These are phyloP conservation scores for Huntiella moniliformis DNA, from an alignment of 2,329 filamentous ascomycete genomes.

Conservation along the genomic window DNA sequence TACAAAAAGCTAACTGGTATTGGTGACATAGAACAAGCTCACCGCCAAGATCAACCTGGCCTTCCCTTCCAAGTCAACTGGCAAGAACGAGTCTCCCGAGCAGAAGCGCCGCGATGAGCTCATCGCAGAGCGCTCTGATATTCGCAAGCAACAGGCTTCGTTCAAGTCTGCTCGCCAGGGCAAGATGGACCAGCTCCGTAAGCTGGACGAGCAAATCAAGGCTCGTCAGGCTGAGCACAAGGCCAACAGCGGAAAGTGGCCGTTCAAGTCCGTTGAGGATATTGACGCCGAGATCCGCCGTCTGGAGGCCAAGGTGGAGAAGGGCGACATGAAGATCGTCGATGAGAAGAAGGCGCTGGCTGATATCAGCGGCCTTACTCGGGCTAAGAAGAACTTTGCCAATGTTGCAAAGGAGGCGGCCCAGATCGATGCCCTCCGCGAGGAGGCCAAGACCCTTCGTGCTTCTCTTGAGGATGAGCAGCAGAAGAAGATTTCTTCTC, in stretches of 20 bases:
- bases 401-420: slow-evolving; percentile 73
- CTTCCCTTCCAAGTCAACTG: slow-evolving; percentile 52
- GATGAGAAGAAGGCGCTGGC: slow-evolving; percentile 88
- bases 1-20: neutral
- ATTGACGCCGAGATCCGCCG: slow-evolving; percentile 64
- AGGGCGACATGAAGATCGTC: slow-evolving; percentile 82
- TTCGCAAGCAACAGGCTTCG: slow-evolving; percentile 69
- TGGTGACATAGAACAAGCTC: slow-evolving; percentile 50
- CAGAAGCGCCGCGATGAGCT: slow-evolving; percentile 76
- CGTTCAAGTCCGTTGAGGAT: slow-evolving; percentile 76
- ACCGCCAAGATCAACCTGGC: slow-evolving; percentile 77
- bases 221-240: slow-evolving; percentile 75
- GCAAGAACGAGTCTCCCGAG: slow-evolving; percentile 53
- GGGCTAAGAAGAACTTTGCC: slow-evolving; percentile 79
- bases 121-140: slow-evolving; percentile 61
- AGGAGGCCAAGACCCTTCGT: slow-evolving; percentile 73
- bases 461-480: slow-evolving; percentile 84
- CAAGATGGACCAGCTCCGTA: slow-evolving; percentile 80
- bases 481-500: slow-evolving; percentile 68
- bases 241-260: slow-evolving; percentile 57
- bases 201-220: slow-evolving; percentile 75
- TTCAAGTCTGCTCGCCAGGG: slow-evolving; percentile 66
- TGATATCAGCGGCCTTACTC: slow-evolving; percentile 67
- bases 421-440: slow-evolving; percentile 70
- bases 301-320: slow-evolving; percentile 72